A percentile compares a stretch with the other conserved stretches of the same genome.
Conservation (phyloP, 257 asterid species). For the Ajuga chamaepitys region DNA sequence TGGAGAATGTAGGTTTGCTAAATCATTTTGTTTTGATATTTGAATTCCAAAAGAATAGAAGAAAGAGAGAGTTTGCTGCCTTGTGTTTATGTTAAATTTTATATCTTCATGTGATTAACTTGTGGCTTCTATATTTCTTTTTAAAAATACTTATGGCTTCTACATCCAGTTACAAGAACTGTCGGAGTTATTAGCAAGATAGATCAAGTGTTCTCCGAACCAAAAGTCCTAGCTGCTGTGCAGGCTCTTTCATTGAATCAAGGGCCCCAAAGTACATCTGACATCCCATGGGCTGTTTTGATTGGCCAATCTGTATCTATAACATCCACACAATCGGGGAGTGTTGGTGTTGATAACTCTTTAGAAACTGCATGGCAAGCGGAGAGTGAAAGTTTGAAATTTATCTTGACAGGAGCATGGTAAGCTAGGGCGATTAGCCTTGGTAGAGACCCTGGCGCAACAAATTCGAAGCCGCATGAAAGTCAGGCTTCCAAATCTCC, state of each 20-base stretch:
- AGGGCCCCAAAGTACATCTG: slow-evolving; percentile 78
- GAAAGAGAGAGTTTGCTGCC: background rate
- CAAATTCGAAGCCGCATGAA: too few species aligned
- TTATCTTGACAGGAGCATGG: too few species aligned
- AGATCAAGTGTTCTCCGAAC: too few species aligned
- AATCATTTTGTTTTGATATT: slow-evolving; percentile 13
- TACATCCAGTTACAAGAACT: slow-evolving; percentile 82
- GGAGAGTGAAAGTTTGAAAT: too few species aligned
- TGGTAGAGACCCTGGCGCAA: too few species aligned
- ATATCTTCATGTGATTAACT: background rate
- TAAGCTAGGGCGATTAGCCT: too few species aligned
- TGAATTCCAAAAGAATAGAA: background rate
- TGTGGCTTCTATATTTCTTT: slow-evolving; percentile 14
- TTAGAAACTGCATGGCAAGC: slow-evolving; percentile 93
- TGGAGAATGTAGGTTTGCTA: slow-evolving; percentile 70
- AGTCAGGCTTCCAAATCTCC: too few species aligned
- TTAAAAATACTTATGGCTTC: too few species aligned
- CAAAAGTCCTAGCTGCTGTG: slow-evolving; percentile 79
- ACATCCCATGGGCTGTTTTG: slow-evolving; percentile 81
- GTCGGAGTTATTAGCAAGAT: too few species aligned
- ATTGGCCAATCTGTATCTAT: slow-evolving; percentile 86
- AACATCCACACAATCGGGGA: slow-evolving; percentile 80
- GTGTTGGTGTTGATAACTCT: slow-evolving; percentile 66
- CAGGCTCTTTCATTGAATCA: slow-evolving; percentile 69
- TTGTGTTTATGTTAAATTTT: background rate